A percentile compares a stretch with the other conserved stretches of the same genome.
These are phyloP conservation scores for Lactarius hatsudake DNA, from an alignment of 768 basidiomycete species.

Conservation along the genomic window DNA sequence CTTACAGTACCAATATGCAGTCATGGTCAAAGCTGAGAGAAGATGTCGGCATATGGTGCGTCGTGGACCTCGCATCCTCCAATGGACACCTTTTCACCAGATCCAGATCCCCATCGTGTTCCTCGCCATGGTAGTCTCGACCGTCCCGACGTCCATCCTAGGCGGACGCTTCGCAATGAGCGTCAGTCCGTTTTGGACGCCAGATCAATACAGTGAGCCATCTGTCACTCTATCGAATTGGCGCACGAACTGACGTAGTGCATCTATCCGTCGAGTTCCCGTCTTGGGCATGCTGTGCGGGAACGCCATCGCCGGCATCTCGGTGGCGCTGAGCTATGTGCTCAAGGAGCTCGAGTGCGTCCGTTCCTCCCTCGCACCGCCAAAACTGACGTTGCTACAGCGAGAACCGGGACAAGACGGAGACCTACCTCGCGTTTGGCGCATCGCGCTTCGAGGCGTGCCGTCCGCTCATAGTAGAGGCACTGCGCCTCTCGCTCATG, in stretches of 20 bases:
- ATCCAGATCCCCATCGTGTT: slow-evolving; percentile 66
- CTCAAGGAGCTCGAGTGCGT: slow-evolving; percentile 73
- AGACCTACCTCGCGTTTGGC: slow-evolving; percentile 83
- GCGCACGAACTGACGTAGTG: neutral
- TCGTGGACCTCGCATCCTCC: neutral
- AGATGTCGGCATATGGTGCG: slow-evolving; percentile 72
- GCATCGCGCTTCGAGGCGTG: slow-evolving; percentile 86
- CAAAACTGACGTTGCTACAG: slow-evolving; percentile 35
- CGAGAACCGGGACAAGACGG: slow-evolving; percentile 82
- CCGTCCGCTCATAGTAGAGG: slow-evolving; percentile 72
- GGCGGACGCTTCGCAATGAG: slow-evolving; percentile 76
- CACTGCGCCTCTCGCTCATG: slow-evolving; percentile 73
- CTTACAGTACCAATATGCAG: slow-evolving; percentile 35
- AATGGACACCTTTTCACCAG: neutral
- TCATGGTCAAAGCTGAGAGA: slow-evolving; percentile 74
- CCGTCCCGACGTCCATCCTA: slow-evolving; percentile 75
- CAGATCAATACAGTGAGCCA: slow-evolving; percentile 67
- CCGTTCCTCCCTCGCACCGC: neutral
- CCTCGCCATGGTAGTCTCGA: slow-evolving; percentile 67
- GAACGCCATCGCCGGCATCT: slow-evolving; percentile 70
- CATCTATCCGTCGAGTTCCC: slow-evolving; percentile 49
- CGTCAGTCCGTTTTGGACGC: slow-evolving; percentile 76
- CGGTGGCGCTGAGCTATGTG: slow-evolving; percentile 67
- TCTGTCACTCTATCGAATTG: neutral
- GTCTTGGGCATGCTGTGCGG: slow-evolving; percentile 87